phyloP scores from a whole-genome alignment of 208 protist genomes.

The Leishmania mexicana region DNA sequence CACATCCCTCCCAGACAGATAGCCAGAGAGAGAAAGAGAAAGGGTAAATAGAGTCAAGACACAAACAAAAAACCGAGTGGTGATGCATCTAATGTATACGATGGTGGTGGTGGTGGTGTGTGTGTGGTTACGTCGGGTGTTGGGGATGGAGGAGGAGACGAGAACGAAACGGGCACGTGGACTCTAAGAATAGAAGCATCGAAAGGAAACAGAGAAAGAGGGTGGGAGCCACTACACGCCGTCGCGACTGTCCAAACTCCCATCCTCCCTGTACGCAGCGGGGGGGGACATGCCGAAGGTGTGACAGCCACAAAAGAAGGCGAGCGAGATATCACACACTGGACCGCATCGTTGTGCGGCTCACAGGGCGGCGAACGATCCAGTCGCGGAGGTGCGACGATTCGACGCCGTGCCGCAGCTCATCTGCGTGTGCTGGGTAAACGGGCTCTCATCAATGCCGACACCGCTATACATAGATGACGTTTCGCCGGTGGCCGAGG shows the following conservation, averaged over 20 bases:
- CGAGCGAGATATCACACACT: neutral
- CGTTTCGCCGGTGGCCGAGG: slow-evolving; percentile 25
- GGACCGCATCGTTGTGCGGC: neutral
- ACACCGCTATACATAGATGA: slow-evolving; percentile 11
- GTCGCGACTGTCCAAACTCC: neutral
- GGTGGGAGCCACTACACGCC: neutral
- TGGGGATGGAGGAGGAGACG: neutral
- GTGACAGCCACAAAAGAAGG: neutral
- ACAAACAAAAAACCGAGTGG: neutral
- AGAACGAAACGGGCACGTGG: neutral
- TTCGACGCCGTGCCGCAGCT: slow-evolving; percentile 33
- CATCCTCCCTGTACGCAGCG: neutral
- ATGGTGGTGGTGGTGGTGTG: neutral
- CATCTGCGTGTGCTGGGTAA: slow-evolving; percentile 21
- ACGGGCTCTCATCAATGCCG: slow-evolving; percentile 21
- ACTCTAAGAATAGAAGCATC: neutral
- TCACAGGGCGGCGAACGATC: slow-evolving; percentile 6
- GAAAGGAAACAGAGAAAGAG: neutral
- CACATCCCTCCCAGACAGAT: neutral
- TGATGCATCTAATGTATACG: neutral
- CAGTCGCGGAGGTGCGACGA: slow-evolving; percentile 20
- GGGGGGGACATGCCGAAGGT: neutral
- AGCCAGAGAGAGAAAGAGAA: neutral
- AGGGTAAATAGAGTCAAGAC: neutral
- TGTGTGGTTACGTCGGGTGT: neutral